Evolutionary conservation across 768 basidiomycete genomes (phyloP).

Genomic region (Calocybe cyanea): DNA sequence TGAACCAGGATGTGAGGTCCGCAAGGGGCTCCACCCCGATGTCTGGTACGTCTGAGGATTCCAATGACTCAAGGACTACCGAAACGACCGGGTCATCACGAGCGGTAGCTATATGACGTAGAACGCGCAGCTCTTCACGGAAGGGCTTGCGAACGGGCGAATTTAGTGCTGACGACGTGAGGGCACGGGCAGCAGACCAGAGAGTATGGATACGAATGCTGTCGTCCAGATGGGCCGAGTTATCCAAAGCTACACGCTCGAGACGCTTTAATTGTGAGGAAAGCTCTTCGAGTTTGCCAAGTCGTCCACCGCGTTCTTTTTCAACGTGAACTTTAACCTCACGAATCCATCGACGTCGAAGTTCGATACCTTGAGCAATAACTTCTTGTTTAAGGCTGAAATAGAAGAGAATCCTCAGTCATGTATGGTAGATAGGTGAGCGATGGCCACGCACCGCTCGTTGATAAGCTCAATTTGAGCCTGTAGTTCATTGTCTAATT

Average conservation of each 20-base stretch:
- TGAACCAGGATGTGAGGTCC: conserved; percentile 90
- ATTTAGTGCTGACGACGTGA: conserved; percentile 60
- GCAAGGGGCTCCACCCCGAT: conserved; percentile 85
- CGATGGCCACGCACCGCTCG: conserved; percentile 67
- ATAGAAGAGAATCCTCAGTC: conserved; percentile 1
- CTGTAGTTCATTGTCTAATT: conserved; percentile 79
- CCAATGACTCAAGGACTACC: conserved; percentile 65
- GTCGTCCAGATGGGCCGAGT: conserved; percentile 86
- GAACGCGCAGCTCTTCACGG: conserved; percentile 82
- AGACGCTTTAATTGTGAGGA: conserved; percentile 87
- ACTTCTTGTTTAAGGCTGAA: conserved; percentile 89
- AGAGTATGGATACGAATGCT: conserved; percentile 89
- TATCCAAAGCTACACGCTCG: conserved; percentile 88
- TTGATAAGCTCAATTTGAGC: conserved; percentile 93
- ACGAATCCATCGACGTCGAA: conserved; percentile 94
- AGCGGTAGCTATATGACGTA: conserved; percentile 69
- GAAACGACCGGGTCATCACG: conserved; percentile 67
- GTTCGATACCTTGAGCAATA: conserved; percentile 93
- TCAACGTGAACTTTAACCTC: conserved; percentile 96
- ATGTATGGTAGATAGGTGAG: neutral
- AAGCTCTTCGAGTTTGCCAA: conserved; percentile 93
- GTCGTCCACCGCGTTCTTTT: conserved; percentile 91
- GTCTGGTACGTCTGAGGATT: conserved; percentile 70
- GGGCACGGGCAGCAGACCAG: conserved; percentile 88
- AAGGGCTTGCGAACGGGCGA: conserved; percentile 75